Base-by-base conservation (phyloP, 1,284 basidiomycete genomes). In the Mycena sp. region DNA sequence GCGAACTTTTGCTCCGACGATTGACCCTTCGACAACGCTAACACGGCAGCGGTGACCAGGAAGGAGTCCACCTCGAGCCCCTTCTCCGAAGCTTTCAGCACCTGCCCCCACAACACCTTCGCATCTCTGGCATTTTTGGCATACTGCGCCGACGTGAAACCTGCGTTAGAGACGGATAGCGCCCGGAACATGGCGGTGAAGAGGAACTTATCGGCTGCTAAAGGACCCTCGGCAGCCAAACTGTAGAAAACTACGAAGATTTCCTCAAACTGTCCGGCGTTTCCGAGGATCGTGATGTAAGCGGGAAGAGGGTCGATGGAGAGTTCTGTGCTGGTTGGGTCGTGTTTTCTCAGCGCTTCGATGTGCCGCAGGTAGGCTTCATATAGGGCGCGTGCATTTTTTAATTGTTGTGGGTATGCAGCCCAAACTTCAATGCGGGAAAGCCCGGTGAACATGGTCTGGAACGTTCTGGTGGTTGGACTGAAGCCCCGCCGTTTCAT, bases 401-500 rank as follows among this genome's bases (percentile, higher is more conserved):
- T 75, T 44, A 92, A 82, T 67, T 91, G 88, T 69, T 86, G 85
- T 21, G 83, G 70, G 69, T 84, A 80, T 17, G 64, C 70, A 1
- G 77, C 64, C 89, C 90, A 92, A 64, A 87, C 74, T 21, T 86
- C 79, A 32, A 92, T 84, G 23, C 78, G 79, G 1, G 81, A 78
- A 52, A 89, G 80, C 6, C 89, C 90, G 40, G 73, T 81, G 72
- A 94, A 80, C 75, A 93, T 78, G 16, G 88, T 89, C 35, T 81
- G 78, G 67, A 84, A 93, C 1, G 91, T 92, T 53, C 85, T 75
- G n/a, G 80, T 74, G 45, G 82, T 87, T 19, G 92, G 90, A 51
- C 79, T 80, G 70, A 92, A 86, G 2, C 90, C 89, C 44, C 92
- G 85, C 43, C 92, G 84, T 74, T 92, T 93, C 91, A 94, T 92